Evolutionary conservation across 495 filamentous ascomycete genomes (phyloP), one percentile per base, ranked within the genome.

Genomic region (Penicillium cosmopolitanum): DNA sequence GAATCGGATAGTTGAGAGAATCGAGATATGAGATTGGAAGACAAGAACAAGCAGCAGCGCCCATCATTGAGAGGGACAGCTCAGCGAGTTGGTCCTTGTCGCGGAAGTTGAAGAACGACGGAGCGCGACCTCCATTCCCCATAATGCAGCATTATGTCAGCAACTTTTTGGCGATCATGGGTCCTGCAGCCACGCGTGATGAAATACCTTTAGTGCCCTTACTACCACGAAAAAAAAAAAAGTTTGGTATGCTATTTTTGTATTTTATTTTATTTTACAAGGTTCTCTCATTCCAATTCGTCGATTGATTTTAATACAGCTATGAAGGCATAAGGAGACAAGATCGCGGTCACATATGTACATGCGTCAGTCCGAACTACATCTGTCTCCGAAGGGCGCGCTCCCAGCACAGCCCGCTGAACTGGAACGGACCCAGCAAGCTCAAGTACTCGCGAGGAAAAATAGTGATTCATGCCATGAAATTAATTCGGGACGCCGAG

Each of bases 401-500:
- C 40, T 46, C 56, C 51, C 55, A 66, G 62, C 61, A 48, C 51
- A 65, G 65, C 62, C 65, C 15, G 60, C 62, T 70, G 62, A 40
- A 56, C 59, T 57, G 54, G 55, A 60, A 47, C 47, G 36, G 34
- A 5, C 50, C 51, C 51, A n/a, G 28, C 25, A 40, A 9, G 15
- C 33, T 16, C 48, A 52, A 54, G 18, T 21, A 40, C n/a, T 19
- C 31, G 19, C 43, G 33, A 21, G 40, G 31, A 31, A 35, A 19
- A 38, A 53, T 23, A 51, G 31, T 19, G 16, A 19, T 56, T 35
- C 38, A 54, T 35, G 28, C 34, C 53, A 57, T 50, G 25, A 51
- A 46, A 28, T 55, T 60, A 65, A 33, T 48, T 40, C 9, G 61
- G 56, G 15, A 62, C 89, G 15, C 69, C 63, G 36, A 74, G 67